Base-by-base conservation (phyloP, 352 stramenopile genomes). In the Phytophthora pini region DNA sequence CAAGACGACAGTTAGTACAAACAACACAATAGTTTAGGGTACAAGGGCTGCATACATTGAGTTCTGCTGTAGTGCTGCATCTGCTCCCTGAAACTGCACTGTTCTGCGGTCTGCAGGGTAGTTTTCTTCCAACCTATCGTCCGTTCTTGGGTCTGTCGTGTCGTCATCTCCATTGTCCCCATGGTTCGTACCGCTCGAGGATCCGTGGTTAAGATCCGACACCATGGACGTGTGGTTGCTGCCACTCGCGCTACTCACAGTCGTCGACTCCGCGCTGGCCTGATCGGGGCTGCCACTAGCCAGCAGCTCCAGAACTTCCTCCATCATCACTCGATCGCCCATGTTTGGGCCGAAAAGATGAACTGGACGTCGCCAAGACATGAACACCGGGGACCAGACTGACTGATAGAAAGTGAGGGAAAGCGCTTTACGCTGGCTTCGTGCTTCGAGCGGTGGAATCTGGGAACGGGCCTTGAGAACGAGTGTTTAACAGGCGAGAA, bases 281-380 rank as follows among this genome's bases (percentile, higher is more conserved):
- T 52, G 29, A 17, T 10, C 38, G 22, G 63, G 45, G 32, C 56
- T 60, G 32, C 66, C 60, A 1, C 36, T 31, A 3, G 46, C 65
- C 45, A 77, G 31, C 5, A 77, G 53, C 40, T 74, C 59, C 27
- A 77, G 44, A 39, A 77, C 49, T 44, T 77, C 69, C 29, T 64
- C 38, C 69, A 77, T 74, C 69, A 77, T 74, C 5, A 24, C n/a
- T 7, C 41, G 59, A 17, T 77, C 65, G 13, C 49, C 45, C 47
- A 46, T 17, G 32, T 22, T 59, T 2, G 32, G 31, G n/a, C 46
- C 56, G 43, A 72, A 65, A 27, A 70, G 45, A 15, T 76, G 7
- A 46, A n/a, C 29, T 26, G 54, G 59, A 46, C 45, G 55, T 26
- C 52, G 51, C 54, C 46, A 73, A 24, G 56, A 55, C 62, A 72